Percentiles rank a stretch among this genome's conserved stretches.
Conservation (phyloP, 2,329 filamentous ascomycete species). For the Colletotrichum sublineola region DNA sequence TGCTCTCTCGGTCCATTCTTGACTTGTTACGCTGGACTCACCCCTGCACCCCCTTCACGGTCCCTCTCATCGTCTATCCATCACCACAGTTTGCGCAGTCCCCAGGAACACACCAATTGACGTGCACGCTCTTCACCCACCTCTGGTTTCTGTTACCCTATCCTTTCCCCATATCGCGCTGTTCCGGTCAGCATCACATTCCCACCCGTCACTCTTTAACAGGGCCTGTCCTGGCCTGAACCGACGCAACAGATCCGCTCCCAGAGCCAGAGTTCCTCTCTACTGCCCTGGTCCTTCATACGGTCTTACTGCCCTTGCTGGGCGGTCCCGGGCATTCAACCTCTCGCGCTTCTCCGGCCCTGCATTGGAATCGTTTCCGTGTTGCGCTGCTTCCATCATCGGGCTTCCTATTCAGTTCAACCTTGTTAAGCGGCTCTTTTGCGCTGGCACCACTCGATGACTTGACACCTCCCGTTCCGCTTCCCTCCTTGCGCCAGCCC, state of each 20-base stretch:
- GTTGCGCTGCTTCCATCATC: slow-evolving; percentile 21
- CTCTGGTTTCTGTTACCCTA: slow-evolving; percentile 37
- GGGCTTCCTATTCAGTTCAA: slow-evolving; percentile 39
- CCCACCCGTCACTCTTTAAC: slow-evolving; percentile 31
- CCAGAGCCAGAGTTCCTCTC: slow-evolving; percentile 38
- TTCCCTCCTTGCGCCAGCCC: slow-evolving; percentile 27
- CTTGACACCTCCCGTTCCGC: slow-evolving; percentile 36
- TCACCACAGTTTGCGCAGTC: slow-evolving; percentile 11
- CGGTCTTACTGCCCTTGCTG: slow-evolving; percentile 34
- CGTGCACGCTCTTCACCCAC: slow-evolving; percentile 13
- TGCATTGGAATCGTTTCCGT: slow-evolving; percentile 32
- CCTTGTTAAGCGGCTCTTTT: slow-evolving; percentile 40
- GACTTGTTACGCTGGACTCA: slow-evolving; percentile 24
- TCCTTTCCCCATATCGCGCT: slow-evolving; percentile 37
- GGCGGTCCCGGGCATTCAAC: slow-evolving; percentile 30
- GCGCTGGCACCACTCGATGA: slow-evolving; percentile 38
- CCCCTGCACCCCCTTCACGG: slow-evolving; percentile 25
- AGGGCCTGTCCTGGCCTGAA: slow-evolving; percentile 38
- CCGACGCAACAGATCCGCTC: slow-evolving; percentile 40
- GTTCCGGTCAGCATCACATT: slow-evolving; percentile 35
- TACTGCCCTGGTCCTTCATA: slow-evolving; percentile 29
- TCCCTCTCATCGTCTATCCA: slow-evolving; percentile 11
- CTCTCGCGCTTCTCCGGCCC: slow-evolving; percentile 35
- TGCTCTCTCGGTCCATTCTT: not conserved
- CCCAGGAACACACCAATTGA: slow-evolving; percentile 25